phyloP scores from a whole-genome alignment of 495 filamentous ascomycete genomes.

The Aspergillus ostianus region DNA sequence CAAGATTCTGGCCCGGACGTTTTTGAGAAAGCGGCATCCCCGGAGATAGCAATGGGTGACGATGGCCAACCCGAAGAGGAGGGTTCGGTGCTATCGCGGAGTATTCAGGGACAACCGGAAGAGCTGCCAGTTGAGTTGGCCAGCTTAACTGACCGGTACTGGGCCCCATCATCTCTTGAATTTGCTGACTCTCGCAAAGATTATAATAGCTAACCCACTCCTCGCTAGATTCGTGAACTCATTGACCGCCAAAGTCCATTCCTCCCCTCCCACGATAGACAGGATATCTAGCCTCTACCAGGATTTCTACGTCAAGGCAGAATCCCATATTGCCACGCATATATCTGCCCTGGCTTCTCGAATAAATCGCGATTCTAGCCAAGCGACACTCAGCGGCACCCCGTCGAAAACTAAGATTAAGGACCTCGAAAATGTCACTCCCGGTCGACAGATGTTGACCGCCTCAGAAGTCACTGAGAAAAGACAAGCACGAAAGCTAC shows the following conservation, averaged over 20 bases:
- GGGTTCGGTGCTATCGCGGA: constrained; percentile 42
- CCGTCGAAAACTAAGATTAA: constrained; percentile 19
- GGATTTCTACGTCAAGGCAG: constrained; percentile 85
- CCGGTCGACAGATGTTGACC: constrained; percentile 89
- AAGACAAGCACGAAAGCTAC: constrained; percentile 69
- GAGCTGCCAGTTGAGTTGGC: constrained; percentile 91
- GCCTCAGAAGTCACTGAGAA: constrained; percentile 76
- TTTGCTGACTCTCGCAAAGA: not conserved
- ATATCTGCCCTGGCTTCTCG: constrained; percentile 76
- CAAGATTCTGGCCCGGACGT: constrained; percentile 40
- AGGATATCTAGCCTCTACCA: constrained; percentile 86
- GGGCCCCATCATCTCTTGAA: not conserved
- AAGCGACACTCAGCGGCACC: constrained; percentile 48
- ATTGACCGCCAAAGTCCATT: constrained; percentile 81
- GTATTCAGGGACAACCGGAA: constrained; percentile 64
- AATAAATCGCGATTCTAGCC: constrained; percentile 57
- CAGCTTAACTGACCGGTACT: constrained; percentile 81
- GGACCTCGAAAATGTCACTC: constrained; percentile 24
- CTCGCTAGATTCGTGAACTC: constrained; percentile 80
- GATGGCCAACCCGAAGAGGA: constrained; percentile 47
- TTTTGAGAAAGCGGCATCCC: constrained; percentile 47
- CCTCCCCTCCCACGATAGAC: constrained; percentile 78
- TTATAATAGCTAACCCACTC: constrained; percentile 5
- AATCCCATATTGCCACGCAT: constrained; percentile 82
- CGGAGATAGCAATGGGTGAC: constrained; percentile 51